Conservation (phyloP, 768 basidiomycete species). For the Lepiota subincarnata region DNA sequence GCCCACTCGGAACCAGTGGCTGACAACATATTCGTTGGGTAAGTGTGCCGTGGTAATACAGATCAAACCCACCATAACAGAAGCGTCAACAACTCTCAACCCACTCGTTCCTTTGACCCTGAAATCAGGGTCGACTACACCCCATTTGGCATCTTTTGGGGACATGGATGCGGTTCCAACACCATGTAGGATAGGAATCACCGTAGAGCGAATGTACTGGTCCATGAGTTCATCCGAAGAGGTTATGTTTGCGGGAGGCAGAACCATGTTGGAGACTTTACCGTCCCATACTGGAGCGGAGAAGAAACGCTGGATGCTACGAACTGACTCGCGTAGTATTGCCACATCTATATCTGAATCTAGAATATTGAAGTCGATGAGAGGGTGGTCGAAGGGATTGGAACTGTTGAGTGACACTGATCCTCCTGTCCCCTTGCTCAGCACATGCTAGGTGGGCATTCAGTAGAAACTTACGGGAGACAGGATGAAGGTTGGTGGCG, state of each 20-base stretch:
- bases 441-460: no score
- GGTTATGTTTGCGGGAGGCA: background rate
- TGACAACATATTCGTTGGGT: background rate
- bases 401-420: slow-evolving; percentile 30
- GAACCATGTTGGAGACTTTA: slow-evolving; percentile 11
- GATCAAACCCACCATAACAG: slow-evolving; percentile 25
- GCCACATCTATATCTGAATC: slow-evolving; percentile 17
- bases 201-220: background rate
- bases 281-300: slow-evolving; percentile 15
- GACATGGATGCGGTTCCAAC: slow-evolving; percentile 8
- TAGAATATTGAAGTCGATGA: slow-evolving; percentile 38
- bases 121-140: slow-evolving; percentile 5
- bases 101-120: slow-evolving; percentile 33
- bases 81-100: slow-evolving; percentile 38
- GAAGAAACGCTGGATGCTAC: slow-evolving; percentile 16
- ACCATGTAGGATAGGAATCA: background rate
- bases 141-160: background rate
- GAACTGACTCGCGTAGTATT: slow-evolving; percentile 18
- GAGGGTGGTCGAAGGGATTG: slow-evolving; percentile 36
- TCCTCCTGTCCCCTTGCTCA: slow-evolving; percentile 7
- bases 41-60: background rate
- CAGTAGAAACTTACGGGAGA: background rate
- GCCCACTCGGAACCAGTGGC: slow-evolving; percentile 9
- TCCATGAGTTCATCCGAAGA: slow-evolving; percentile 24
- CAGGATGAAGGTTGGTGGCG: background rate